Evolutionary conservation across 1,284 basidiomycete genomes (phyloP).

Genomic region (Thelephora terrestris): DNA sequence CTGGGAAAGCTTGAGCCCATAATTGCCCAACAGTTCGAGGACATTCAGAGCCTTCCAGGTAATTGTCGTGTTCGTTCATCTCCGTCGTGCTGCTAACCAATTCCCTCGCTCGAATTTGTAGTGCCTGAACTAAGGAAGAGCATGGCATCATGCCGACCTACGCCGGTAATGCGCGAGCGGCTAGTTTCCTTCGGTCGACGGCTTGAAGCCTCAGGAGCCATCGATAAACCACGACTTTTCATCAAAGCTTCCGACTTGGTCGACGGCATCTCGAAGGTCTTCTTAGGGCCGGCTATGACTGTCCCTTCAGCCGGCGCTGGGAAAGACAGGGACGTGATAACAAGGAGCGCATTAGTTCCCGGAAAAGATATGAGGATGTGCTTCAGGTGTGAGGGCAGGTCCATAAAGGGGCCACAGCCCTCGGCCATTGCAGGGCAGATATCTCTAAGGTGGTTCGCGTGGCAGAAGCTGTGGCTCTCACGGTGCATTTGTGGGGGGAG

Average conservation of each 20-base stretch:
- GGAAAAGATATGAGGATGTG: slow-evolving; percentile 33
- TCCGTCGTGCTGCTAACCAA: background rate
- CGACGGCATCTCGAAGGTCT: slow-evolving; percentile 39
- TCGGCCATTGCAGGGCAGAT: background rate
- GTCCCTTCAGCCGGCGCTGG: slow-evolving; percentile 21
- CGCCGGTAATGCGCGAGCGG: slow-evolving; percentile 29
- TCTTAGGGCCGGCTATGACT: slow-evolving; percentile 18
- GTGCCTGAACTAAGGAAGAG: slow-evolving; percentile 39
- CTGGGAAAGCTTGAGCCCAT: slow-evolving; percentile 37
- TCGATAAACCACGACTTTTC: slow-evolving; percentile 58
- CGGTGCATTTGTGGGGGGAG: background rate
- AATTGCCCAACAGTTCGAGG: slow-evolving; percentile 23
- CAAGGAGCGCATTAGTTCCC: slow-evolving; percentile 40
- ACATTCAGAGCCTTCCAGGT: slow-evolving; percentile 16
- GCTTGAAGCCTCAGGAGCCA: slow-evolving; percentile 34
- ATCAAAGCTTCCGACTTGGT: slow-evolving; percentile 59
- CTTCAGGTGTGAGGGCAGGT: slow-evolving; percentile 50
- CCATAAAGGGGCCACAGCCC: slow-evolving; percentile 13
- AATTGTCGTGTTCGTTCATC: slow-evolving; percentile 1
- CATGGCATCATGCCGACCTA: slow-evolving; percentile 46
- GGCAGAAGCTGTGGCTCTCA: background rate
- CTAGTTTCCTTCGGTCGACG: slow-evolving; percentile 35
- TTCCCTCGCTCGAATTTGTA: slow-evolving; percentile 15
- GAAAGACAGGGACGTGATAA: slow-evolving; percentile 47
- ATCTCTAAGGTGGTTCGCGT: background rate